Conservation (phyloP, 371 early-diverging fungal species). For the Zopfochytrium polystomum region DNA sequence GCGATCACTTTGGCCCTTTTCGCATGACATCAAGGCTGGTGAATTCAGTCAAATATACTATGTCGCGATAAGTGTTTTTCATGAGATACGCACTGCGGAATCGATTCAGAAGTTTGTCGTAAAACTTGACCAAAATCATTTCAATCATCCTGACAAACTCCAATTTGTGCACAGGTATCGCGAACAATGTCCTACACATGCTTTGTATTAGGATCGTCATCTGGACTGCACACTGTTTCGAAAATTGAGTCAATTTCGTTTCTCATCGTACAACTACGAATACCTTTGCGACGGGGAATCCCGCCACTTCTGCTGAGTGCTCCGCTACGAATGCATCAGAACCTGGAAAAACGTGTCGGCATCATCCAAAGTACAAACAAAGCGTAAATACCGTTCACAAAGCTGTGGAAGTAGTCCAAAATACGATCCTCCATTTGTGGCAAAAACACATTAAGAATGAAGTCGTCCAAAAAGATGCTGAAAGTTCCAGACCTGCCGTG, state of each 20-base stretch:
- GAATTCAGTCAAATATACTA: no score
- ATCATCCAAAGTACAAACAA: no score
- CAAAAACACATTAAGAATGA: constrained; percentile 69
- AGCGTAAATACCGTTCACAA: constrained; percentile 57
- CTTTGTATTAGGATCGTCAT: constrained; percentile 63
- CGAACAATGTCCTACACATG: constrained; percentile 65
- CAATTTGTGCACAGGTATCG: constrained; percentile 71
- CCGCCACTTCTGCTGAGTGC: constrained; percentile 19
- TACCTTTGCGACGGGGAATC: constrained; percentile 47
- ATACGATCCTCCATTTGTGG: constrained; percentile 73
- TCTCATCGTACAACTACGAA: neutral
- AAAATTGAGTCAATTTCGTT: neutral
- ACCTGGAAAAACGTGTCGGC: constrained; percentile 24
- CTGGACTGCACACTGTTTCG: constrained; percentile 60
- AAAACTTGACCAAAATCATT: constrained; percentile 66
- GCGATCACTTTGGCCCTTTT: constrained; percentile 41
- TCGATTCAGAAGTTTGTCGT: constrained; percentile 69
- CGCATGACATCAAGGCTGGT: constrained; percentile 59
- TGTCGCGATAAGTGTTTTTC: neutral
- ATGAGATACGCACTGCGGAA: constrained; percentile 62
- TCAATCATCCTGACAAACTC: constrained; percentile 80
- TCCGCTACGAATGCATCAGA: constrained; percentile 50
- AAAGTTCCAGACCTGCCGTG: constrained; percentile 54
- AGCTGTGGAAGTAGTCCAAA: constrained; percentile 61
- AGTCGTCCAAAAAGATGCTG: constrained; percentile 73